Evolutionary conservation across 2,329 filamentous ascomycete species (phyloP).

Genomic region (Beauveria sp.): DNA sequence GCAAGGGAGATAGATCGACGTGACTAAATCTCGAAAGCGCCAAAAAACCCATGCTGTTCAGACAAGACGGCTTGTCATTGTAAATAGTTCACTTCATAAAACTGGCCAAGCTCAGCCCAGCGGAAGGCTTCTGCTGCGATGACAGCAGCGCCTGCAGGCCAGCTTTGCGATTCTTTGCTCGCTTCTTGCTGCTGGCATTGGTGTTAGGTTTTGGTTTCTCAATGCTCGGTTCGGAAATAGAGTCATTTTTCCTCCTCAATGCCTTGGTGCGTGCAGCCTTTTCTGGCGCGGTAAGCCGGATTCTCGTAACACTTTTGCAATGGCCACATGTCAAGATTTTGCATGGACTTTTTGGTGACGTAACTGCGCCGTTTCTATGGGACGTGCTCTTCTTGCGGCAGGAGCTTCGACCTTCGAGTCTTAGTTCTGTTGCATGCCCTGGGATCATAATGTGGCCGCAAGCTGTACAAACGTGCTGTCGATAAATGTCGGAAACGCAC

Average conservation of each 20-base stretch:
- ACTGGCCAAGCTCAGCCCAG: conserved; percentile 45
- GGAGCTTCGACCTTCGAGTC: conserved; percentile 25
- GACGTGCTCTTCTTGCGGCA: neutral
- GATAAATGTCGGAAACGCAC: conserved; percentile 38
- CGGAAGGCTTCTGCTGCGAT: conserved; percentile 37
- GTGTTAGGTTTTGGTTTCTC: conserved; percentile 29
- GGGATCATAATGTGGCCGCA: conserved; percentile 55
- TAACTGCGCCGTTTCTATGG: neutral
- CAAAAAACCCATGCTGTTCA: neutral
- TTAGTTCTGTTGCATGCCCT: conserved; percentile 37
- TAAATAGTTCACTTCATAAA: conserved; percentile 35
- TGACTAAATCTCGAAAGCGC: neutral
- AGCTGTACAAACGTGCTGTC: conserved; percentile 47
- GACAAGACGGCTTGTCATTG: neutral
- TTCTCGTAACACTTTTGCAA: conserved; percentile 36
- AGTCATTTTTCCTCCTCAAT: conserved; percentile 16
- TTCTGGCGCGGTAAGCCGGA: conserved; percentile 33
- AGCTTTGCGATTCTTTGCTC: conserved; percentile 57
- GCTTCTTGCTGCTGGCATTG: conserved; percentile 56
- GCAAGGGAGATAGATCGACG: neutral
- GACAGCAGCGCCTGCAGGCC: conserved; percentile 58
- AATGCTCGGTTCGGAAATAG: neutral
- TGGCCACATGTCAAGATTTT: conserved; percentile 39
- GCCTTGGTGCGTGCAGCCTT: conserved; percentile 19
- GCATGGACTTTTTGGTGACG: conserved; percentile 17